A percentile compares a stretch with the other conserved stretches of the same genome.
These are phyloP conservation scores for Haematococcus sp. DNA, from an alignment of 139 green algal species.

Conservation along the genomic window DNA sequence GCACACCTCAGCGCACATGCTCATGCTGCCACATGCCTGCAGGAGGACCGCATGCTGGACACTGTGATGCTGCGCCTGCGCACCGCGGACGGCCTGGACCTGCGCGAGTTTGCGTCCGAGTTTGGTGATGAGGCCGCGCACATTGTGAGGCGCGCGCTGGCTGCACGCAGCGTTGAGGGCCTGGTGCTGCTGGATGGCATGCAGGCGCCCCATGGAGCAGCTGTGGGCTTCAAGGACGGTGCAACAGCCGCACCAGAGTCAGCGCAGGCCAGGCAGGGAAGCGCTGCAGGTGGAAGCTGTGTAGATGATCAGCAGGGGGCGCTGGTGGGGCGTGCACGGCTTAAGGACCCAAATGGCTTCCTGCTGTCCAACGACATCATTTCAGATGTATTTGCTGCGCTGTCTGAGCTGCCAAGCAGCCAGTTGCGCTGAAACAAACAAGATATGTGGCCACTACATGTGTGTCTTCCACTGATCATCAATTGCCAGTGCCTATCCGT, in stretches of 20 bases:
- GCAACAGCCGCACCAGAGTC: too few relatives aligned
- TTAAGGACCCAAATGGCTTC: constrained; percentile 82
- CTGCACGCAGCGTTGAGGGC: neutral
- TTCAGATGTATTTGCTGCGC: constrained; percentile 72
- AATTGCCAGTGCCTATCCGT: too few relatives aligned
- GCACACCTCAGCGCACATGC: too few relatives aligned
- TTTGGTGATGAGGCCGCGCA: constrained; percentile 26
- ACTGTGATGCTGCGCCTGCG: constrained; percentile 84
- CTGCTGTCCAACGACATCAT: constrained; percentile 87
- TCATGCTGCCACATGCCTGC: too few relatives aligned
- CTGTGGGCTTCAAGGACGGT: too few relatives aligned
- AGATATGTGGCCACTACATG: too few relatives aligned
- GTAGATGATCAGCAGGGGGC: too few relatives aligned
- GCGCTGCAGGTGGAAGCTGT: too few relatives aligned
- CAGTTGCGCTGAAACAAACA: neutral
- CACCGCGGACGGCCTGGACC: constrained; percentile 69
- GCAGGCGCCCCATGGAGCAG: too few relatives aligned
- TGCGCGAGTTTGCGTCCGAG: constrained; percentile 33
- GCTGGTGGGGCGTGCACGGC: too few relatives aligned
- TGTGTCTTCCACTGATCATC: too few relatives aligned
- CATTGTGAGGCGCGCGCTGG: neutral
- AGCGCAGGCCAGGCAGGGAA: too few relatives aligned
- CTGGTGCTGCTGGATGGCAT: neutral
- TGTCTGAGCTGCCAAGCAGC: constrained; percentile 21
- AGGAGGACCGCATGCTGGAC: constrained; percentile 76